A percentile compares a stretch with the other conserved stretches of the same genome.
Conservation (phyloP, 225 moss, liverwort and hornwort species). For the Lunularia cruciata region DNA sequence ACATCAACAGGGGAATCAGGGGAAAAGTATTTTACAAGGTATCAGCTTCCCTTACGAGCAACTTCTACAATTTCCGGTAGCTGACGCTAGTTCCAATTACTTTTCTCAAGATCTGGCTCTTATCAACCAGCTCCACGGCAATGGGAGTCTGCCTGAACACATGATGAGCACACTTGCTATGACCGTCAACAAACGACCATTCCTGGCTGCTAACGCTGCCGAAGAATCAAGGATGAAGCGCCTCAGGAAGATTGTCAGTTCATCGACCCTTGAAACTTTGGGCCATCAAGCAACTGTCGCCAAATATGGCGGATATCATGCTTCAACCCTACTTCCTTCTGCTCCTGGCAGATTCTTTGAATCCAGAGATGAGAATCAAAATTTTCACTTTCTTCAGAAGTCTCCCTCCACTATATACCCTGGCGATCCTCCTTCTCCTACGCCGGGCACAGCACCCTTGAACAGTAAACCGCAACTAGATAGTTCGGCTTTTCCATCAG, state of each 20-base stretch:
- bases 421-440: constrained; percentile 15
- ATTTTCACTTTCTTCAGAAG: neutral
- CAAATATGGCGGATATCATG: neutral
- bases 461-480: constrained; percentile 1
- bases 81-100: neutral
- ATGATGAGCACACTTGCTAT: neutral
- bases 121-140: neutral
- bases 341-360: neutral
- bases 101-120: constrained; percentile 1
- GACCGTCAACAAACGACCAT: constrained; percentile 8
- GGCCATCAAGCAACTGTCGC: neutral
- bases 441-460: constrained; percentile 5
- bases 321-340: constrained; percentile 7
- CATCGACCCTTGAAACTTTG: neutral
- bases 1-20: constrained; percentile 6
- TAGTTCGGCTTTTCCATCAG: constrained; percentile 6
- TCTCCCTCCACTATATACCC: neutral
- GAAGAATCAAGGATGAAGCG: constrained; percentile 21
- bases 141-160: constrained; percentile 1
- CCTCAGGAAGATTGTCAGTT: constrained; percentile 10
- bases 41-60: neutral
- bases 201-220: constrained; percentile 11
- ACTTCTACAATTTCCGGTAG: constrained; percentile 6
- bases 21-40: neutral
- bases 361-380: neutral